A percentile compares a stretch with the other conserved stretches of the same genome.
phyloP scores from a whole-genome alignment of 306 rosid genomes.

The Cicer bijugum region DNA sequence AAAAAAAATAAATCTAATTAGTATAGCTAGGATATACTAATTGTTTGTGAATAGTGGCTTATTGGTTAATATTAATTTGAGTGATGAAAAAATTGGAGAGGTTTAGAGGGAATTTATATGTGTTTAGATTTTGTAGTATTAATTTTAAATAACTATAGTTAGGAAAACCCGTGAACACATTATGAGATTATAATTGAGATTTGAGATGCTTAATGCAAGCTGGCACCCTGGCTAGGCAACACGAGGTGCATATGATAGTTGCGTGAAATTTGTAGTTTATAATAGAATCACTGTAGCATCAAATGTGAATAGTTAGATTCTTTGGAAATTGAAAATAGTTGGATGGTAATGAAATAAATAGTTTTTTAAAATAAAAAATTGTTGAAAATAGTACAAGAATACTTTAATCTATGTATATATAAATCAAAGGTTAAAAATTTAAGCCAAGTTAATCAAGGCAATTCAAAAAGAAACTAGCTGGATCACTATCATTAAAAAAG shows the following conservation, averaged over 20 bases:
- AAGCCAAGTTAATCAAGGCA: constrained; percentile 1
- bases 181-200: constrained; percentile 38
- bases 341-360: constrained; percentile 7
- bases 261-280: constrained; percentile 10
- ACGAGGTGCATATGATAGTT: constrained; percentile 7
- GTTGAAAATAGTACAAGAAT: neutral
- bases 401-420: neutral
- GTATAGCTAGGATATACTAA: neutral
- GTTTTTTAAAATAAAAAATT: neutral
- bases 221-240: constrained; percentile 43
- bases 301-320: constrained; percentile 15
- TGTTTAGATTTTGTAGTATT: neutral
- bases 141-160: constrained; percentile 26
- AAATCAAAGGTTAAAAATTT: neutral
- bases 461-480: constrained; percentile 3
- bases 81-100: neutral
- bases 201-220: constrained; percentile 31
- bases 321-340: neutral
- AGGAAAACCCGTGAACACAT: constrained; percentile 47
- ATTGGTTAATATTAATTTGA: neutral
- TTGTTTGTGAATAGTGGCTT: constrained; percentile 22
- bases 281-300: constrained; percentile 7
- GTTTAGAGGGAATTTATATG: constrained; percentile 36
- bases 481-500: constrained; percentile 1
- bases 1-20: neutral